Evolutionary conservation across 768 basidiomycete species (phyloP).

Genomic region (Gloeophyllum trabeum): DNA sequence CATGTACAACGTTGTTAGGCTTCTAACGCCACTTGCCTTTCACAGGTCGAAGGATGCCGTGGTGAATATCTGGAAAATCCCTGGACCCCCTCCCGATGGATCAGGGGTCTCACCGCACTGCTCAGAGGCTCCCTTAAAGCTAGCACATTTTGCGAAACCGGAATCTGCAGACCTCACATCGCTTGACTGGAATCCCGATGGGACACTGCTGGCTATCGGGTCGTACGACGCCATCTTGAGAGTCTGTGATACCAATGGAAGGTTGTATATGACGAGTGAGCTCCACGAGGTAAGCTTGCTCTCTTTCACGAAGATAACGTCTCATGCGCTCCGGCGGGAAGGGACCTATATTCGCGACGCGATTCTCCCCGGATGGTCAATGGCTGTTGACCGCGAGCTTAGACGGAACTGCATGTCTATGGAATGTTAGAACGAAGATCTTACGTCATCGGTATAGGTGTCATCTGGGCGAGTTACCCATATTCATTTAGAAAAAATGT

Average conservation of each 20-base stretch:
- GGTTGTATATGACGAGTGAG: slow-evolving; percentile 46
- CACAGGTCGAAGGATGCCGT: slow-evolving; percentile 66
- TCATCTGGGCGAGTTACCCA: slow-evolving; percentile 42
- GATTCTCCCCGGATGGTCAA: slow-evolving; percentile 63
- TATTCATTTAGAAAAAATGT: neutral
- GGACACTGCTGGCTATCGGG: slow-evolving; percentile 64
- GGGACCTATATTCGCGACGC: slow-evolving; percentile 73
- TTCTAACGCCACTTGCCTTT: slow-evolving; percentile 61
- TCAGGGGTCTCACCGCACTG: slow-evolving; percentile 8
- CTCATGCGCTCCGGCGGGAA: slow-evolving; percentile 23
- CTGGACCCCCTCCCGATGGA: slow-evolving; percentile 21
- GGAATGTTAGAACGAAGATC: slow-evolving; percentile 57
- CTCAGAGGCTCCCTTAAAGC: slow-evolving; percentile 24
- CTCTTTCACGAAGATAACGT: neutral
- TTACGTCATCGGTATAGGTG: slow-evolving; percentile 51
- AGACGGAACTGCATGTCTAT: slow-evolving; percentile 68
- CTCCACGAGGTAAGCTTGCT: slow-evolving; percentile 48
- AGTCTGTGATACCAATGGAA: slow-evolving; percentile 50
- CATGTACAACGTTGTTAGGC: slow-evolving; percentile 70
- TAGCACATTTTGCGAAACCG: slow-evolving; percentile 37
- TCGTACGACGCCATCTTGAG: slow-evolving; percentile 69
- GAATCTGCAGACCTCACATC: slow-evolving; percentile 59
- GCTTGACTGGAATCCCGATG: slow-evolving; percentile 68
- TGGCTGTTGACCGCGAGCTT: slow-evolving; percentile 71
- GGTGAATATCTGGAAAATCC: slow-evolving; percentile 64